phyloP scores from a whole-genome alignment of 306 rosid genomes.

The Hippophae gyantsensis region DNA sequence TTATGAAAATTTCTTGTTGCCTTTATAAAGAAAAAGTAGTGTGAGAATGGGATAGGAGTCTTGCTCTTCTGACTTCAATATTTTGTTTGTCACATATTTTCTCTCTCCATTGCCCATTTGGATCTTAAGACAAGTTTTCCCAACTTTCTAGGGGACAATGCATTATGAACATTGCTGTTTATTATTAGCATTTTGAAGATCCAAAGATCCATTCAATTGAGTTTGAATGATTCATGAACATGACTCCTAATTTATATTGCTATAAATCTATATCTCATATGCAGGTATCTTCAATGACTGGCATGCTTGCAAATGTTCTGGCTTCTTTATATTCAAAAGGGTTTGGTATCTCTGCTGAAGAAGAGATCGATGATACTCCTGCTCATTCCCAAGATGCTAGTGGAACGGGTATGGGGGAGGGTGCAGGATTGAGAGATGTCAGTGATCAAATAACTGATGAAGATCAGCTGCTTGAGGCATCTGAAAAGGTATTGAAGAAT shows the following conservation, averaged over 20 bases:
- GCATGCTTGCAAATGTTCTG: constrained; percentile 53
- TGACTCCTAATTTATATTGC: constrained; percentile 1
- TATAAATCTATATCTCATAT: constrained; percentile 1
- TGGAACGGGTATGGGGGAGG: constrained; percentile 92
- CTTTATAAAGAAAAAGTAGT: too few relatives aligned
- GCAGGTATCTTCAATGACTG: constrained; percentile 68
- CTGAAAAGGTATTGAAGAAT: constrained; percentile 47
- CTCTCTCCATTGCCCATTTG: too few relatives aligned
- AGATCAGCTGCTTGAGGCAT: constrained; percentile 74
- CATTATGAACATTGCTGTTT: too few relatives aligned
- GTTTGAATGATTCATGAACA: background rate
- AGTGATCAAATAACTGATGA: constrained; percentile 84
- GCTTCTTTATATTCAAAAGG: constrained; percentile 59
- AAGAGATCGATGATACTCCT: constrained; percentile 33
- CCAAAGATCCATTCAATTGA: too few relatives aligned
- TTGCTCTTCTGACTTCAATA: too few relatives aligned
- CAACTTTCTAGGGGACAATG: too few relatives aligned
- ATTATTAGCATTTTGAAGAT: too few relatives aligned
- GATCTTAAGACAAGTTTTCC: too few relatives aligned
- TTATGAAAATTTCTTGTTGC: too few relatives aligned
- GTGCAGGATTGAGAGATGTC: constrained; percentile 69
- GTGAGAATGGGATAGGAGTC: too few relatives aligned
- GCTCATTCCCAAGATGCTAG: constrained; percentile 44
- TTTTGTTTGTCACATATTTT: too few relatives aligned
- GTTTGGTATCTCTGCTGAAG: constrained; percentile 52